Base-by-base conservation (phyloP, 2,329 filamentous ascomycete genomes). In the Alternaria ethzedia region DNA sequence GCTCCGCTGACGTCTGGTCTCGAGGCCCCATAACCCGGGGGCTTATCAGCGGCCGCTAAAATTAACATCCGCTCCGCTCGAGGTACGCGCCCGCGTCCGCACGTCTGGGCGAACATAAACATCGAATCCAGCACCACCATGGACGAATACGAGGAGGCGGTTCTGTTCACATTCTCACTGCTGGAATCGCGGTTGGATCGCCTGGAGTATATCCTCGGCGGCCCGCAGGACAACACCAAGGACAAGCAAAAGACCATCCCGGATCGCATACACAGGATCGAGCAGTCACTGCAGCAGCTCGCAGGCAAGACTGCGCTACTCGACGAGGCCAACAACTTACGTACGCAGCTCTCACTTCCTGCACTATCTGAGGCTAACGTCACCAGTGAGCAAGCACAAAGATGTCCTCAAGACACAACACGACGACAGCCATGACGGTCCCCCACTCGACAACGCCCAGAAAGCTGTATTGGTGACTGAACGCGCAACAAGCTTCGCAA, bases 161-260 rank as follows among this genome's bases (percentile, higher is more conserved):
- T 80, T 25, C 69, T 81, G 15, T 76, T 81, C 66, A 85, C 83
- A 2, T 78, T 83, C 54, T 71, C 77, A 6, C 70, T 82, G 58
- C 78, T 85, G 12, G 82, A 85, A 66, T 81, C 81, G 56, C 79
- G 83, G 11, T 71, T 85, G 49, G 76, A 79, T 36, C 78, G 82
- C 5, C 63, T 85, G 28, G 79, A 82, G 54, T 84, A 82, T 64
- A 62, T 81, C 9, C 72, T 85, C 25, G 73, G 80, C 57, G 83
- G 75, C 69, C 69, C 75, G 11, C 67, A 66, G 49, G 59, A 64
- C 43, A 57, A 56, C 23, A 30, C 51, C 64, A 69, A 69, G 50
- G 69, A 70, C 61, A 77, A 70, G 63, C 66, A 70, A 4, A 71
- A 59, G 67, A 73, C 73, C 9, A 70, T 82, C 25, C 47, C 72